Conservation (phyloP, 1,284 basidiomycete genomes). For the Microbotryomycetes sp. region DNA sequence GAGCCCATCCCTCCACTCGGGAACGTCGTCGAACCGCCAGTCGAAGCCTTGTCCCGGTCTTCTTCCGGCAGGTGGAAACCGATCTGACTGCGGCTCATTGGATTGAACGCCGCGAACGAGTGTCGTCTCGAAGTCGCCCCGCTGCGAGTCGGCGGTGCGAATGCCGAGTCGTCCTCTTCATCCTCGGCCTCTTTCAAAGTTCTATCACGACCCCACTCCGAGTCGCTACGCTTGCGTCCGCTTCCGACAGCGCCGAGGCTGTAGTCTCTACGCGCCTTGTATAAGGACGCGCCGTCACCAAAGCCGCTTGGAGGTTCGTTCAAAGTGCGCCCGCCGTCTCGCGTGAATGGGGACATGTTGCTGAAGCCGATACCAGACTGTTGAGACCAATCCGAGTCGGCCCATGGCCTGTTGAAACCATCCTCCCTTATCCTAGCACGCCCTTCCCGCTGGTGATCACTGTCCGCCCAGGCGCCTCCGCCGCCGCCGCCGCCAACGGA, state of each 20-base stretch:
- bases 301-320: slow-evolving; percentile 9
- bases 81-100: slow-evolving; percentile 27
- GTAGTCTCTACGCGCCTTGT: slow-evolving; percentile 20
- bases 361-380: slow-evolving; percentile 31
- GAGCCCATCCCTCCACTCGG: background rate
- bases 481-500: background rate
- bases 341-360: slow-evolving; percentile 37
- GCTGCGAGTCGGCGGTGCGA: slow-evolving; percentile 35
- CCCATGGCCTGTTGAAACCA: slow-evolving; percentile 1
- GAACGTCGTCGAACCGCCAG: background rate
- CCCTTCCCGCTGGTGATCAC: slow-evolving; percentile 21
- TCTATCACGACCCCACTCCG: slow-evolving; percentile 28
- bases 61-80: slow-evolving; percentile 32
- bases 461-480: slow-evolving; percentile 13
- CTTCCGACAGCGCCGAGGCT: slow-evolving; percentile 27
- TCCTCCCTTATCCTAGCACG: slow-evolving; percentile 13
- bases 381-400: background rate
- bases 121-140: slow-evolving; percentile 37
- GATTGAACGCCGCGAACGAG: slow-evolving; percentile 36
- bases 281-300: slow-evolving; percentile 7
- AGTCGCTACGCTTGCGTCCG: slow-evolving; percentile 27
- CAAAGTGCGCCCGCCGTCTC: slow-evolving; percentile 26
- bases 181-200: slow-evolving; percentile 26
- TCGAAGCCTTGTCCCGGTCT: slow-evolving; percentile 3
- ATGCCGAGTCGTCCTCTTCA: slow-evolving; percentile 34